Conservation (phyloP, 1,139 yeast genomes). For the Blastobotrys capitulatus region DNA sequence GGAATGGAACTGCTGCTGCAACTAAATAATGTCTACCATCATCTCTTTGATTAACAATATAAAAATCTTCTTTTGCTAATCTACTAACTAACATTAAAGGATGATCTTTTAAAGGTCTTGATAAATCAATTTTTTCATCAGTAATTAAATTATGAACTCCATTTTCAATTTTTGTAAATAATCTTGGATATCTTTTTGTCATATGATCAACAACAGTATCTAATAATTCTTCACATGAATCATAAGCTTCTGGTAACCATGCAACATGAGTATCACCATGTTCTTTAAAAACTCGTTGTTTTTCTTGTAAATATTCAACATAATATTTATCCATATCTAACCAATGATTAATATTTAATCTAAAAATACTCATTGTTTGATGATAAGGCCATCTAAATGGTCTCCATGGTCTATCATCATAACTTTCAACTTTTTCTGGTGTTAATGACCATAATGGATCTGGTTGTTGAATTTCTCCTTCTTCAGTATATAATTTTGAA, state of each 20-base stretch:
- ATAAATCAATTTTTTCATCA: constrained; percentile 54
- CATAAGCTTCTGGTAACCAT: constrained; percentile 64
- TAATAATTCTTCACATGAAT: constrained; percentile 58
- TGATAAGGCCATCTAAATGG: constrained; percentile 79
- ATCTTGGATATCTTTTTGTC: constrained; percentile 54
- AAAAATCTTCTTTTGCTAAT: constrained; percentile 72
- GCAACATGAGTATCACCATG: constrained; percentile 60
- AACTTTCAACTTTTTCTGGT: constrained; percentile 58
- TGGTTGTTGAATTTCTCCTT: constrained; percentile 6
- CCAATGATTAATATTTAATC: constrained; percentile 69
- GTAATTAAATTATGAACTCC: constrained; percentile 58
- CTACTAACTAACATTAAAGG: constrained; percentile 60
- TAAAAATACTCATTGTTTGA: constrained; percentile 71
- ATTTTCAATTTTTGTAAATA: constrained; percentile 49
- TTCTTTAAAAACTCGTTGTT: constrained; percentile 49
- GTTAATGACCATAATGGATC: constrained; percentile 38
- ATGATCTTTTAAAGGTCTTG: constrained; percentile 53
- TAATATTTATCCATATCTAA: constrained; percentile 74
- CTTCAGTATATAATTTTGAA: neutral
- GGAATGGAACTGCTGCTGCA: constrained; percentile 75
- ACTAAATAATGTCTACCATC: constrained; percentile 60
- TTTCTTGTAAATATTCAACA: constrained; percentile 58
- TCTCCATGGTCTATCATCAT: constrained; percentile 76
- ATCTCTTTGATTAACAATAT: constrained; percentile 45
- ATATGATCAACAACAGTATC: constrained; percentile 56